Conservation (phyloP, 306 rosid species). For the Rubus idaeus region DNA sequence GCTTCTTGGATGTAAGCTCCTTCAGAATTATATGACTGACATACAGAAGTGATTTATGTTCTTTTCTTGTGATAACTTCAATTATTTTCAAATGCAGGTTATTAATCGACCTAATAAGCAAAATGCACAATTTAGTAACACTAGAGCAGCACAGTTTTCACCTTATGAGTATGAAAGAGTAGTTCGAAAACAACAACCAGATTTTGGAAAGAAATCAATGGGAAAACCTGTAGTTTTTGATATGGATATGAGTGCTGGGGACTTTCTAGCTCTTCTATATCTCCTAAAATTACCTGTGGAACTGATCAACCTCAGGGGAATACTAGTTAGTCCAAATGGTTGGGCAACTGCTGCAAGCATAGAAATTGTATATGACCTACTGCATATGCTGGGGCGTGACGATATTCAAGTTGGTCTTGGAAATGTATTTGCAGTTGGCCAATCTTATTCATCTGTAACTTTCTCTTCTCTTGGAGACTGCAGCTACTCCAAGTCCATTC, state of each 20-base stretch:
- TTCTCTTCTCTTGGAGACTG: conserved; percentile 43
- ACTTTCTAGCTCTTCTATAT: conserved; percentile 53
- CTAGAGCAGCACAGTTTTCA: conserved; percentile 43
- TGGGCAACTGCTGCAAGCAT: conserved; percentile 70
- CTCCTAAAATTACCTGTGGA: conserved; percentile 57
- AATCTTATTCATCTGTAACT: conserved; percentile 26
- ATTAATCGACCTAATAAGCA: conserved; percentile 15
- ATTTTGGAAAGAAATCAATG: conserved; percentile 28
- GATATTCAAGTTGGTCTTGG: conserved; percentile 64
- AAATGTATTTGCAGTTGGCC: conserved; percentile 46
- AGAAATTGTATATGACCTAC: conserved; percentile 50
- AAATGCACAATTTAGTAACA: conserved; percentile 41
- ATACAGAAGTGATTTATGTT: not conserved
- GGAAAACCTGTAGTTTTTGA: conserved; percentile 65
- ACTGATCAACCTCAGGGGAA: conserved; percentile 59
- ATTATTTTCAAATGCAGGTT: conserved; percentile 11
- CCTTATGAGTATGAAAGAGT: conserved; percentile 34
- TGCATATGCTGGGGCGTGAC: conserved; percentile 76
- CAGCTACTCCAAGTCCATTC: conserved; percentile 47
- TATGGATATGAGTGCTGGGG: conserved; percentile 81
- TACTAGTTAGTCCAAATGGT: conserved; percentile 56
- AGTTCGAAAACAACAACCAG: conserved; percentile 33
- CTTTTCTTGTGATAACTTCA: not conserved
- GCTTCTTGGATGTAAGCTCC: conserved; percentile 57
- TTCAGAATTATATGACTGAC: not conserved